These are phyloP conservation scores for Mycena albidolilacea DNA, from an alignment of 768 basidiomycete genomes.

Conservation along the genomic window DNA sequence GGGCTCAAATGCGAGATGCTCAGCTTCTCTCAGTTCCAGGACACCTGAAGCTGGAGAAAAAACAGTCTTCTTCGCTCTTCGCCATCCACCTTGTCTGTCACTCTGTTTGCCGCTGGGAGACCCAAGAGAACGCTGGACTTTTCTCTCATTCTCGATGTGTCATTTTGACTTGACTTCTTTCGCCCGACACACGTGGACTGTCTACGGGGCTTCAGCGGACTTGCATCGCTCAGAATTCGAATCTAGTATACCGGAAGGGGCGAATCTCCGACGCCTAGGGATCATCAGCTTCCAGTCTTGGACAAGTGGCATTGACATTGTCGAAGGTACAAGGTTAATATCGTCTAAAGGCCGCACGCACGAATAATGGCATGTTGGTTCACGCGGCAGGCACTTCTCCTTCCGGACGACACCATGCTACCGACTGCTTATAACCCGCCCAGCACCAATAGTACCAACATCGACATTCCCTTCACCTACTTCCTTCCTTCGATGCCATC, in stretches of 20 bases:
- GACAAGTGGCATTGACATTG: conserved; percentile 32
- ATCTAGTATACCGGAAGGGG: background rate
- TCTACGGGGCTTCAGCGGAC: conserved; percentile 8
- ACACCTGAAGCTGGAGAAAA: too few species aligned
- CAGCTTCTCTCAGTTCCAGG: too few species aligned
- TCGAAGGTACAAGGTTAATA: conserved; percentile 30
- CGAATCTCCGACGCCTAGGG: background rate
- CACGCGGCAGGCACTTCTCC: conserved; percentile 19
- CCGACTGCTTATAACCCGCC: conserved; percentile 21
- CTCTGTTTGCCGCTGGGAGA: too few species aligned
- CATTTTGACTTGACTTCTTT: conserved; percentile 11
- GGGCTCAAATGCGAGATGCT: too few species aligned
- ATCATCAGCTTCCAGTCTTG: conserved; percentile 15
- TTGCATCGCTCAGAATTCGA: conserved; percentile 19
- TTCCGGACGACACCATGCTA: conserved; percentile 3
- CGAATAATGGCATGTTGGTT: conserved; percentile 24
- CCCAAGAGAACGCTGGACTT: too few species aligned
- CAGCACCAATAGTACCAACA: background rate
- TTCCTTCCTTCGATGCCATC: conserved; percentile 31
- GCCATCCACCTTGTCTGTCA: too few species aligned
- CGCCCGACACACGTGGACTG: conserved; percentile 3
- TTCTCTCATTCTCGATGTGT: background rate
- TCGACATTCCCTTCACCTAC: conserved; percentile 5
- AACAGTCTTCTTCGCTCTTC: too few species aligned
- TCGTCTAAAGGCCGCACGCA: conserved; percentile 32